Conservation (phyloP, 2,329 filamentous ascomycete genomes). For the Coniochaeta sp. region DNA sequence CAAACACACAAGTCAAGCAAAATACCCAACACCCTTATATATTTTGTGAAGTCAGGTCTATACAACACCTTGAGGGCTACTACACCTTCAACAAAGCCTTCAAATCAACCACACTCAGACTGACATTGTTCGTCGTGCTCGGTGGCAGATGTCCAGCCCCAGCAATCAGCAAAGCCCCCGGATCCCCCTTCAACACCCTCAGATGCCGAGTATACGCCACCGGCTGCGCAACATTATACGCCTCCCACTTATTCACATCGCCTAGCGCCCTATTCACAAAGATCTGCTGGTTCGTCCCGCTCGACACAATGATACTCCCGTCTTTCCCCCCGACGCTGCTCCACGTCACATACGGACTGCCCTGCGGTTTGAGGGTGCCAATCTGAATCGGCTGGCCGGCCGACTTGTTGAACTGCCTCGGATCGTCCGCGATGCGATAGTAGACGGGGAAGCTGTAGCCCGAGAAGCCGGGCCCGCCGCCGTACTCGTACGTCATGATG, state of each 20-base stretch:
- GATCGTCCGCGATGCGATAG: conserved; percentile 20
- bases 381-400: not conserved
- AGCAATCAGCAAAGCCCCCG: conserved; percentile 31
- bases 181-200: conserved; percentile 24
- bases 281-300: conserved; percentile 27
- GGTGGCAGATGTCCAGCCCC: conserved; percentile 37
- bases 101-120: conserved; percentile 24
- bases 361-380: not conserved
- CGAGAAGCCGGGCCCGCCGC: conserved; percentile 29
- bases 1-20: not conserved
- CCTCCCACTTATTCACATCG: conserved; percentile 27
- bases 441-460: conserved; percentile 29
- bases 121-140: conserved; percentile 35
- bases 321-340: conserved; percentile 28
- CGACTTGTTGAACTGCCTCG: not conserved
- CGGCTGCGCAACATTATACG: conserved; percentile 24
- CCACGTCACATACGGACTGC: conserved; percentile 1
- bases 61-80: not conserved
- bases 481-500: conserved; percentile 59
- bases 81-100: conserved; percentile 1
- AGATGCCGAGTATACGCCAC: conserved; percentile 29
- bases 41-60: not conserved
- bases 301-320: conserved; percentile 35
- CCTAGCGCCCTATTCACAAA: conserved; percentile 34
- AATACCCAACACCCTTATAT: not conserved